These are phyloP conservation scores for Talaromyces nanjingensis DNA, from an alignment of 495 filamentous ascomycete species.

Conservation along the genomic window DNA sequence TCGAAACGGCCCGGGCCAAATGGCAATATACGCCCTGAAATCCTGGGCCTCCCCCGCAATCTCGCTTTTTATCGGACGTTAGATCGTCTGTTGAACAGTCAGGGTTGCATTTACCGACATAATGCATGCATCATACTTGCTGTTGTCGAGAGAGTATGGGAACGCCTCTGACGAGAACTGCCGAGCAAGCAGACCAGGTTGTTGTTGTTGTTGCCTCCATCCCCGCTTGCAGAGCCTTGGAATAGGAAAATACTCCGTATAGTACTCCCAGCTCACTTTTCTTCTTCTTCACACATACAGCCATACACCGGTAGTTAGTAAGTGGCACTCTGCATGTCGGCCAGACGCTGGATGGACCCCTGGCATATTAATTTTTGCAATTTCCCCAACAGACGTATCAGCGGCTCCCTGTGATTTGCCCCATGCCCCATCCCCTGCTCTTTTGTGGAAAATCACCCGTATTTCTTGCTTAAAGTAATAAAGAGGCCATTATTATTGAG, in stretches of 20 bases:
- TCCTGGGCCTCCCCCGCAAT: background rate
- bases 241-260: constrained; percentile 1
- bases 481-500: background rate
- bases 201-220: background rate
- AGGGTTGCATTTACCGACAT: constrained; percentile 8
- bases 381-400: background rate
- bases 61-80: background rate
- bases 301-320: background rate
- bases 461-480: background rate
- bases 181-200: background rate
- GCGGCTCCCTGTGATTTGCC: background rate
- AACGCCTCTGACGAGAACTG: background rate
- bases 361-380: background rate
- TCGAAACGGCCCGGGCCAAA: background rate
- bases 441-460: background rate
- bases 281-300: background rate
- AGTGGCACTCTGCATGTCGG: background rate
- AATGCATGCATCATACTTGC: background rate
- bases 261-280: background rate
- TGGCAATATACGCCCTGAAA: background rate
- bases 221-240: background rate
- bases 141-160: background rate
- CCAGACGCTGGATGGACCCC: background rate
- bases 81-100: background rate
- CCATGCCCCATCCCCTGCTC: background rate